Conservation (phyloP, 2,329 filamentous ascomycete species). For the Pseudovirgaria hyperparasitica region DNA sequence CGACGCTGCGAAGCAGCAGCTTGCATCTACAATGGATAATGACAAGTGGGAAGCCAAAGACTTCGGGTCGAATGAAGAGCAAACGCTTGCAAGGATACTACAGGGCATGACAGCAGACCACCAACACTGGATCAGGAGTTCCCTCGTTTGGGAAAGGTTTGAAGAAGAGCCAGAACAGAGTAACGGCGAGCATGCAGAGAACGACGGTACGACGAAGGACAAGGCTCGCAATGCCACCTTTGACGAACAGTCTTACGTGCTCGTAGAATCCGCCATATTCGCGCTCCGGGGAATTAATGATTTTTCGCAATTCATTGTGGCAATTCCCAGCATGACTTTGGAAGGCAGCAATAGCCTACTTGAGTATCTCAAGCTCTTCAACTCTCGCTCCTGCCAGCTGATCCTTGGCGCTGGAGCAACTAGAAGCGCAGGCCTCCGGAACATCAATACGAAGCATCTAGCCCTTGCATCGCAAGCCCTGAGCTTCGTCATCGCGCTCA, state of each 20-base stretch:
- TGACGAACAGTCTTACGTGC: slow-evolving; percentile 72
- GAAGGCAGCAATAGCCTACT: slow-evolving; percentile 71
- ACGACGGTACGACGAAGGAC: slow-evolving; percentile 19
- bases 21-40: slow-evolving; percentile 65
- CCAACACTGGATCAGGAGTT: slow-evolving; percentile 49
- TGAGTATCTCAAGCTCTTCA: slow-evolving; percentile 84
- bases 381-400: slow-evolving; percentile 89
- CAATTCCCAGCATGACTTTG: slow-evolving; percentile 77
- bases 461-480: slow-evolving; percentile 83
- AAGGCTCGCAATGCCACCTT: slow-evolving; percentile 50
- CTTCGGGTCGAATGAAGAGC: slow-evolving; percentile 50
- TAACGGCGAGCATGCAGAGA: slow-evolving; percentile 7
- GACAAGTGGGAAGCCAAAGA: slow-evolving; percentile 72
- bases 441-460: slow-evolving; percentile 92
- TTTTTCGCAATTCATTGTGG: slow-evolving; percentile 70
- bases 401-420: slow-evolving; percentile 92
- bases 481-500: slow-evolving; percentile 72
- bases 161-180: slow-evolving; percentile 12
- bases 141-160: slow-evolving; percentile 23
- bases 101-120: slow-evolving; percentile 60
- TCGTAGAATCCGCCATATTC: slow-evolving; percentile 70
- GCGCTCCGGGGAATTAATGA: slow-evolving; percentile 71
- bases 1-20: slow-evolving; percentile 58
- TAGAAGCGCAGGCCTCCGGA: slow-evolving; percentile 75
- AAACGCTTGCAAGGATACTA: slow-evolving; percentile 51